A percentile compares a stretch with the other conserved stretches of the same genome.
Evolutionary conservation across 164 flowering plant genomes (phyloP).

Genomic region (Vitis vinifera): DNA sequence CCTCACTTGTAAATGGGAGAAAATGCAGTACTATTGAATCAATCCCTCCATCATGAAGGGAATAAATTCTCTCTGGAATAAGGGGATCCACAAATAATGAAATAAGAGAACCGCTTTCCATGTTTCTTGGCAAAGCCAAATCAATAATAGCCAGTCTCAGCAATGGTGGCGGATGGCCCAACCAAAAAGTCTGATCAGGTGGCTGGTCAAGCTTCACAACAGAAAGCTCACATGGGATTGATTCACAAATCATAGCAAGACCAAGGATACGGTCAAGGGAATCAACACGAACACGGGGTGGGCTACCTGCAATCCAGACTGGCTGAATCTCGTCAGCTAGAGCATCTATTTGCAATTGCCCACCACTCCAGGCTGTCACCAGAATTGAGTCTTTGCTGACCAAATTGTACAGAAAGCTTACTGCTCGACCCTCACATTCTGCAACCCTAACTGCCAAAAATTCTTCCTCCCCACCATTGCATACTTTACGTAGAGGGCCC

Average conservation of each 20-base stretch:
- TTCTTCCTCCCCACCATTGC: conserved; percentile 41
- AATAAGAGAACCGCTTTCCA: conserved; percentile 33
- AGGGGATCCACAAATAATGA: conserved; percentile 66
- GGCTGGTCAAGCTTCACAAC: conserved; percentile 47
- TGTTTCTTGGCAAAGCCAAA: conserved; percentile 63
- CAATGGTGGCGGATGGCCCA: conserved; percentile 83
- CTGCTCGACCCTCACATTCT: conserved; percentile 77
- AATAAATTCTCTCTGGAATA: conserved; percentile 74
- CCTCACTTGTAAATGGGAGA: conserved; percentile 88
- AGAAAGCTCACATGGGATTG: conserved; percentile 33
- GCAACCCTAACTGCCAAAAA: conserved; percentile 32
- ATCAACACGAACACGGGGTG: conserved; percentile 70
- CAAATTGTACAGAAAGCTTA: conserved; percentile 69
- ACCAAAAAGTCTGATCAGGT: conserved; percentile 61
- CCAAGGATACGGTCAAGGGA: conserved; percentile 50
- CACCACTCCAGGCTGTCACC: conserved; percentile 88
- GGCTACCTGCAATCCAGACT: conserved; percentile 65
- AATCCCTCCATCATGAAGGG: conserved; percentile 78
- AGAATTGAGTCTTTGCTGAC: conserved; percentile 81
- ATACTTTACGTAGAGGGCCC: conserved; percentile 80
- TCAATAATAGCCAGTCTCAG: conserved; percentile 84
- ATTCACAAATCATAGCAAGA: conserved; percentile 92
- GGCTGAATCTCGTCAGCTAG: conserved; percentile 94
- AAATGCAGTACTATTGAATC: conserved; percentile 84
- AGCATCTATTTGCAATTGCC: conserved; percentile 90